Evolutionary conservation across 805 yeast species (phyloP).

Genomic region (Lipomyces oligophaga): DNA sequence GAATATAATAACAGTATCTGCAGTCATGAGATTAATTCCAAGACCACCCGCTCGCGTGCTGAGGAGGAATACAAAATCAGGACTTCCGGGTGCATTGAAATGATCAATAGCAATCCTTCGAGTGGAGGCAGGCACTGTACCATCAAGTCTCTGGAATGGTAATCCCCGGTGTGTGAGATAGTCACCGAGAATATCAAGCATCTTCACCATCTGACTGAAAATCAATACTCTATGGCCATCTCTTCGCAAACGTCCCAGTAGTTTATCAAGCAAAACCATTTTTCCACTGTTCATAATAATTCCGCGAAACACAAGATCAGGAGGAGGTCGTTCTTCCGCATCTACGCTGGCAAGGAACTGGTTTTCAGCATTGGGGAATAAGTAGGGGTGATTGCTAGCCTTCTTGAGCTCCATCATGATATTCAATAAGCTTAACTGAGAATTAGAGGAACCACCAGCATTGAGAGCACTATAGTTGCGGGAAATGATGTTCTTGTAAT

Average conservation of each 20-base stretch:
- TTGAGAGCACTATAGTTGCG: constrained; percentile 88
- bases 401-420: constrained; percentile 94
- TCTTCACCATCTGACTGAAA: constrained; percentile 95
- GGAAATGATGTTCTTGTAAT: constrained; percentile 88
- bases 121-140: constrained; percentile 91
- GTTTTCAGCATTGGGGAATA: constrained; percentile 90
- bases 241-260: constrained; percentile 73
- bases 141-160: constrained; percentile 89
- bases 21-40: constrained; percentile 98
- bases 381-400: constrained; percentile 94
- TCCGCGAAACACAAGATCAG: constrained; percentile 83
- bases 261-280: constrained; percentile 91
- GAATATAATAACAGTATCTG: constrained; percentile 95
- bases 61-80: constrained; percentile 82
- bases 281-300: constrained; percentile 97
- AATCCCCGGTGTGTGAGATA: constrained; percentile 82
- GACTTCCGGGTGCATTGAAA: constrained; percentile 88
- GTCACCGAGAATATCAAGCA: constrained; percentile 92
- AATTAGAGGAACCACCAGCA: constrained; percentile 68
- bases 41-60: constrained; percentile 98
- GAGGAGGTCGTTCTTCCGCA: constrained; percentile 48
- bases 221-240: constrained; percentile 96
- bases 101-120: constrained; percentile 94
- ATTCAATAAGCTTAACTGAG: constrained; percentile 81
- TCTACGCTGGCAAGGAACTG: constrained; percentile 56